Evolutionary conservation across 2,329 filamentous ascomycete genomes (phyloP).

Genomic region (Arthrobotrys musiformis): DNA sequence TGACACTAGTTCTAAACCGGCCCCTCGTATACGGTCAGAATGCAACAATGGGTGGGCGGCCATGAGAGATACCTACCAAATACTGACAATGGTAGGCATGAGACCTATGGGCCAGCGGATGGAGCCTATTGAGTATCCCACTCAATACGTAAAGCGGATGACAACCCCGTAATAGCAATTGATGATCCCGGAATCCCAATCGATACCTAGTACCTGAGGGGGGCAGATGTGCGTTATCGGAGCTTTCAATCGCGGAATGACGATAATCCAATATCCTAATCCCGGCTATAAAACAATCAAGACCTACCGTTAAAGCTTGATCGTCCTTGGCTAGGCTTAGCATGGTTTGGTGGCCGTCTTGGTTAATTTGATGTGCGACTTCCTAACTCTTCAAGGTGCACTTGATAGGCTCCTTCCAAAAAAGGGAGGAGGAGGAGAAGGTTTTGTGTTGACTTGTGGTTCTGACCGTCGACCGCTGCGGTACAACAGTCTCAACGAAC

Average conservation of each 20-base stretch:
- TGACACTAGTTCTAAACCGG: not conserved
- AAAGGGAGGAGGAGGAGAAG: constrained; percentile 21
- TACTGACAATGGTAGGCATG: constrained; percentile 26
- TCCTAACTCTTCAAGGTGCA: constrained; percentile 38
- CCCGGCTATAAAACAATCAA: constrained; percentile 20
- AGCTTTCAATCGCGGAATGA: constrained; percentile 39
- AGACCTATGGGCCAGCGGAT: not conserved
- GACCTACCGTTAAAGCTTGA: constrained; percentile 52
- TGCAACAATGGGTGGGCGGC: not conserved
- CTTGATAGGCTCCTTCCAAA: constrained; percentile 21
- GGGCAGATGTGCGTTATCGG: constrained; percentile 24
- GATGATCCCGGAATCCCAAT: not conserved
- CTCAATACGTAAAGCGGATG: not conserved
- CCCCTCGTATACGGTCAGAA: not conserved
- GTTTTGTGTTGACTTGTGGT: constrained; percentile 19
- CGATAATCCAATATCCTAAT: constrained; percentile 23
- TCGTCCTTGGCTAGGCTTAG: constrained; percentile 50
- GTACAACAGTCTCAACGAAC: not conserved
- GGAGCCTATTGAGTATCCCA: constrained; percentile 23
- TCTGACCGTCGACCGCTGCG: not conserved
- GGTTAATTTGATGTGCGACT: constrained; percentile 17
- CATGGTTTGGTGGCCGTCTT: constrained; percentile 26
- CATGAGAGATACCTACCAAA: constrained; percentile 15
- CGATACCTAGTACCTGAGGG: not conserved
- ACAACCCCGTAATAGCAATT: not conserved